Evolutionary conservation across 2,329 filamentous ascomycete genomes (phyloP).

Genomic region (Scleromitrula shiraiana): DNA sequence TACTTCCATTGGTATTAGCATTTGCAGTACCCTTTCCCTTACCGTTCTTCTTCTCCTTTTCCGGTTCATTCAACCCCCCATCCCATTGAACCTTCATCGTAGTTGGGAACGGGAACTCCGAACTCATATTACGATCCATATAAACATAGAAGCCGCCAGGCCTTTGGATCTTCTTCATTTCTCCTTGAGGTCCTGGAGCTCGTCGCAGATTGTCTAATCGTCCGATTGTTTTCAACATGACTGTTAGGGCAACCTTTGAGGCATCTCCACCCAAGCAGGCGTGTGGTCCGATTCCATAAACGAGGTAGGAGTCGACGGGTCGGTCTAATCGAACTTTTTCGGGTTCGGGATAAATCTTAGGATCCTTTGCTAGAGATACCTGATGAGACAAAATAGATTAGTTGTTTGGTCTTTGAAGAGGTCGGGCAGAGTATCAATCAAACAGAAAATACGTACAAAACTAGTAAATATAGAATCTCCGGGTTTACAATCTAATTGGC

Average conservation of each 20-base stretch:
- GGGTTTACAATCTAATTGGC: conserved; percentile 4
- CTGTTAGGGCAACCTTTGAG: conserved; percentile 41
- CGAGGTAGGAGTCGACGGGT: conserved; percentile 54
- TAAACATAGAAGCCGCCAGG: conserved; percentile 11
- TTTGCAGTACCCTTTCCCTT: neutral
- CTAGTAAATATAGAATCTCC: conserved; percentile 6
- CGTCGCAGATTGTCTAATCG: conserved; percentile 11
- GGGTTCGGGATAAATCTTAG: conserved; percentile 51
- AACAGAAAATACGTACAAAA: neutral
- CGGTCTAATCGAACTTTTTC: conserved; percentile 53
- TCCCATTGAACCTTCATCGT: conserved; percentile 21
- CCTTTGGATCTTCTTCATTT: conserved; percentile 12
- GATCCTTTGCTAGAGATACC: conserved; percentile 32
- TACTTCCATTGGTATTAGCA: neutral
- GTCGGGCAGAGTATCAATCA: too few species aligned
- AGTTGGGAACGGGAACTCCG: conserved; percentile 41
- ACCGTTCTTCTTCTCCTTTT: neutral
- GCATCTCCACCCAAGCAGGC: conserved; percentile 52
- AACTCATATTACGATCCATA: conserved; percentile 37
- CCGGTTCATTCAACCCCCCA: conserved; percentile 11
- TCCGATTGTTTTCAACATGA: conserved; percentile 34
- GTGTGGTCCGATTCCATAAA: conserved; percentile 55
- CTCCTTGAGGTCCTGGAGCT: conserved; percentile 11
- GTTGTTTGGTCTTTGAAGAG: neutral
- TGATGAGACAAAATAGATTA: neutral